These are phyloP conservation scores for Ministeria vibrans DNA, from an alignment of 78 protist species.

Conservation along the genomic window DNA sequence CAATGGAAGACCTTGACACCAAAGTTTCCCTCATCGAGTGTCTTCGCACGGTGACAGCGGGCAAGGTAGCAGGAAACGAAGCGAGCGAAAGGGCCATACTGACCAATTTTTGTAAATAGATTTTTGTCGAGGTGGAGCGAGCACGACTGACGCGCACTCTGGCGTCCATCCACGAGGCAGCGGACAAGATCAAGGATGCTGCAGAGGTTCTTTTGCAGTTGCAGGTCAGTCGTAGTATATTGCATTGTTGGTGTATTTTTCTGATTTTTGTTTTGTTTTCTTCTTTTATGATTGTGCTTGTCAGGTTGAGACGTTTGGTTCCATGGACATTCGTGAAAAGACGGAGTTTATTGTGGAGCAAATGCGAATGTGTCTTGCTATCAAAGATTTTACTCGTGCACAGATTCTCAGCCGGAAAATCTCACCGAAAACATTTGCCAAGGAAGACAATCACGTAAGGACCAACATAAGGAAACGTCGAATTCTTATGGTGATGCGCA, in stretches of 20 bases:
- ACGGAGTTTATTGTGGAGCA: constrained; percentile 47
- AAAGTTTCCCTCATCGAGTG: background rate
- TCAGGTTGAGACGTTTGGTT: constrained; percentile 57
- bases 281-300: background rate
- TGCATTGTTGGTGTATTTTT: background rate
- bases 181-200: constrained; percentile 41
- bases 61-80: background rate
- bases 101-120: constrained; percentile 21
- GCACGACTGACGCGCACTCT: constrained; percentile 37
- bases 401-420: constrained; percentile 30
- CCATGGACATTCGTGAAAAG: constrained; percentile 46
- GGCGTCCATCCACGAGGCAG: constrained; percentile 22
- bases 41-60: background rate
- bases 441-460: no score
- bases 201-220: constrained; percentile 34
- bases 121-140: constrained; percentile 52
- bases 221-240: constrained; percentile 24
- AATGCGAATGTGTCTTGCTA: constrained; percentile 37
- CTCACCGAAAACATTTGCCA: constrained; percentile 12
- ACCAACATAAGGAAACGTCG: background rate
- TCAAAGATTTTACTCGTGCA: constrained; percentile 27
- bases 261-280: background rate
- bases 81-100: no score
- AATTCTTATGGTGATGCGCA: no score
- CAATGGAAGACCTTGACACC: background rate